Conservation (phyloP, 805 yeast species). For the Barnettozyma botsteinii region DNA sequence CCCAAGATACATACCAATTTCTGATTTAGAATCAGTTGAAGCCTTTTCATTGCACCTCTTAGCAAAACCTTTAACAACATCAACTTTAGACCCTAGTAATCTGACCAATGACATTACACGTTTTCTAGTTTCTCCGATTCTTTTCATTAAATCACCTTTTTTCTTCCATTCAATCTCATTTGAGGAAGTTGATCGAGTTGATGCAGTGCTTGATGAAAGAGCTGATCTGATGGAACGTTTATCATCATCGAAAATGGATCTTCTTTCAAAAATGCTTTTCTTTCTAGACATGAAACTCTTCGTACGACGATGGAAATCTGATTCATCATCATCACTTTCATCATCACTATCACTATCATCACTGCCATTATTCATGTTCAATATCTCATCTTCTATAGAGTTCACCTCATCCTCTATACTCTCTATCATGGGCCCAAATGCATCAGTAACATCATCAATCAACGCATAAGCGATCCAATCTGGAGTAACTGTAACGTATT, state of each 20-base stretch:
- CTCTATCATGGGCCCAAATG: constrained; percentile 94
- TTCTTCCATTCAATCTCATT: constrained; percentile 71
- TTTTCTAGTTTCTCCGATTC: constrained; percentile 94
- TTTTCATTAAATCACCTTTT: constrained; percentile 89
- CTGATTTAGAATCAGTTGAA: constrained; percentile 69
- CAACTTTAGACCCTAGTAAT: constrained; percentile 87
- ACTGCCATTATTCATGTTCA: constrained; percentile 65
- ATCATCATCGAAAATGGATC: constrained; percentile 15
- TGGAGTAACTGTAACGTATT: constrained; percentile 82
- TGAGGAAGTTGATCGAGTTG: constrained; percentile 31
- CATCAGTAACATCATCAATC: constrained; percentile 95
- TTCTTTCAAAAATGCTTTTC: constrained; percentile 15
- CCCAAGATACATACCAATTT: constrained; percentile 45
- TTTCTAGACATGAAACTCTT: constrained; percentile 8
- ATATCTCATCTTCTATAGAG: constrained; percentile 86
- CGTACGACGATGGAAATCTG: constrained; percentile 6
- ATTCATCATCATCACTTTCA: constrained; percentile 32
- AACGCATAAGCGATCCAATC: constrained; percentile 98
- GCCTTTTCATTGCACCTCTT: constrained; percentile 84
- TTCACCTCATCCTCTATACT: constrained; percentile 92
- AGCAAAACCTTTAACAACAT: constrained; percentile 93
- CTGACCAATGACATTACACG: constrained; percentile 87
- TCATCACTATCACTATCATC: constrained; percentile 22
- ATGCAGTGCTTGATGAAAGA: constrained; percentile 23
- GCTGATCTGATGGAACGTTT: constrained; percentile 21